These are phyloP conservation scores for Jamesozyma hellenica DNA, from an alignment of 805 yeast species.

Conservation along the genomic window DNA sequence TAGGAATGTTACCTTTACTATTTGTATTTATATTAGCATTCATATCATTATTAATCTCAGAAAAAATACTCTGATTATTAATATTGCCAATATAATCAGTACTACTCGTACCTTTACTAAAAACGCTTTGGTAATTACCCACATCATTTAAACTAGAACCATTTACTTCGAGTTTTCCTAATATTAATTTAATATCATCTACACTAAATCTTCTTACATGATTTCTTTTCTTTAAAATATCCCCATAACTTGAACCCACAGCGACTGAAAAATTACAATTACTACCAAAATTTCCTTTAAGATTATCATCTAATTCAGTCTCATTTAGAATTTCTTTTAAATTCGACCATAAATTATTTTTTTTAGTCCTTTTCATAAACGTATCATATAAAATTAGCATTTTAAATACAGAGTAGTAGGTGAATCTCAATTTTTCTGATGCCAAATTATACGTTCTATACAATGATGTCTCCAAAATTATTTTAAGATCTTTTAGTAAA, in stretches of 20 bases:
- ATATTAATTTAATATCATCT: conserved; percentile 4
- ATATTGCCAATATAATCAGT: not conserved
- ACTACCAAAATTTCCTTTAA: conserved; percentile 16
- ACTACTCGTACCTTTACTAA: too few relatives aligned
- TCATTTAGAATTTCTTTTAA: conserved; percentile 10
- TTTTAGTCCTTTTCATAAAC: conserved; percentile 17
- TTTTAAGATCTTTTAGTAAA: conserved; percentile 11
- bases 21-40: not conserved
- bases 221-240: conserved; percentile 13
- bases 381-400: conserved; percentile 23
- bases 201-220: conserved; percentile 6
- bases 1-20: not conserved
- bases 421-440: conserved; percentile 20
- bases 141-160: not conserved
- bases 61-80: not conserved
- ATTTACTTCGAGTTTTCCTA: not conserved
- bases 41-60: not conserved
- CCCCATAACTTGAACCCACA: conserved; percentile 10
- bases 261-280: conserved; percentile 17
- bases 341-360: conserved; percentile 15
- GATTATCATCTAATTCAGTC: conserved; percentile 12
- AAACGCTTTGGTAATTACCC: too few relatives aligned
- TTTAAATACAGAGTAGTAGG: conserved; percentile 26
- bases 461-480: conserved; percentile 14
- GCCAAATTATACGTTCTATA: conserved; percentile 16